Evolutionary conservation across 345 rosid genomes (phyloP), one percentile per base, ranked within the genome.

Genomic region (Citrus unshiu): DNA sequence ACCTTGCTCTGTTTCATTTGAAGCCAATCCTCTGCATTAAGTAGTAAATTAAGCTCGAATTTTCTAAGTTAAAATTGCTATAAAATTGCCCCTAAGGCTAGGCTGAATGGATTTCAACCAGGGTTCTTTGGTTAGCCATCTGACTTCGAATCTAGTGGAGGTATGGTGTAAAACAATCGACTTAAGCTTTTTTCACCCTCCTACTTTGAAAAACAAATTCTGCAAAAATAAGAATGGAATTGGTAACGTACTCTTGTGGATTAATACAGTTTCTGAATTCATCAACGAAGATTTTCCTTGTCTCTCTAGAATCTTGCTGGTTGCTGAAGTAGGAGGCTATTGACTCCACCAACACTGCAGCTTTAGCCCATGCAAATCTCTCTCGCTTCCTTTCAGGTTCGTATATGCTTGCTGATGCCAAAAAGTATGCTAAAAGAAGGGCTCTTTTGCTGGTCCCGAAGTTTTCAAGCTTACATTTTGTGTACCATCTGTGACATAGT

Each of bases 351-450:
- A 96, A 68, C 32, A 87, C 66, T 6, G 87, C 66, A 6, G 97
- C 85, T 70, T 87, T 91, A 59, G 95, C 93, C 99, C 99, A 96
- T 4, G 89, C 91, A 21, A 96, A 82, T 61, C 99, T 79, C 82
- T 91, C 94, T 64, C 64, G 78, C 21, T 90, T 87, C 82, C 91
- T 86, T 70, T 96, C 94, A 22, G 89, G 88, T 70, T 94, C 99
- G 30, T 81, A 93, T 43, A 91, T 86, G 49, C 83, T 94, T n/a
- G 98, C 92, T 25, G 93, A 88, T 7, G 98, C 97, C 63, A 90
- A 1, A 27, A 83, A 96, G 76, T 90, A 94, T 1, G 90, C 81
- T 9, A 79, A 56, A 1, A 93, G 88, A 30, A 96, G 85, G 25
- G 67, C 80, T 67, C 83, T 83, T 69, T 80, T 78, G 78, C 85